phyloP scores from a whole-genome alignment of 1,139 yeast species.

The Groenewaldozyma sp. region DNA sequence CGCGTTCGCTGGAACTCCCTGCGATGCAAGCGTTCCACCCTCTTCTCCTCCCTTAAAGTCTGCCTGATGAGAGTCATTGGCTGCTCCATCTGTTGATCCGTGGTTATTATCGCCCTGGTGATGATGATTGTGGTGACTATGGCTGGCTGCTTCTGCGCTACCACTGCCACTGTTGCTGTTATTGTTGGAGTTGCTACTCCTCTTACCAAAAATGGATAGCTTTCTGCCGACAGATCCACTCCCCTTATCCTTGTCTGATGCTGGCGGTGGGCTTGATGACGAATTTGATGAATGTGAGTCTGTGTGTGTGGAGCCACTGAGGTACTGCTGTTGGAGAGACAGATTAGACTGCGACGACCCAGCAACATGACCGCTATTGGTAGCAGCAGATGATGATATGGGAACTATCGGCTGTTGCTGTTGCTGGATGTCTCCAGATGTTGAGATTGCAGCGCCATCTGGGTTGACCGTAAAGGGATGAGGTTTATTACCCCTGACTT shows the following conservation, averaged over 20 bases:
- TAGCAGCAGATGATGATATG: constrained; percentile 10
- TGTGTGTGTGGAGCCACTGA: not conserved
- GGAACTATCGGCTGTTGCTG: not conserved
- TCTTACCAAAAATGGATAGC: constrained; percentile 18
- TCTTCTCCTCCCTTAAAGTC: constrained; percentile 3
- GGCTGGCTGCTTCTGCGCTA: not conserved
- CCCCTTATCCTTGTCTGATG: not conserved
- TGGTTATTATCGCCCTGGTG: not conserved
- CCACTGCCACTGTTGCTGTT: too few relatives aligned
- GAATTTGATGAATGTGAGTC: not conserved
- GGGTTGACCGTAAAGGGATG: constrained; percentile 31
- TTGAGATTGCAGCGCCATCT: constrained; percentile 17
- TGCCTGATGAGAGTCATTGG: not conserved
- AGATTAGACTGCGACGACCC: not conserved
- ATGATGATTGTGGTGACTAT: not conserved
- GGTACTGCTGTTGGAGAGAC: not conserved
- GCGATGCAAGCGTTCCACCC: not conserved
- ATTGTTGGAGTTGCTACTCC: constrained; percentile 1
- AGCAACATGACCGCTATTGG: not conserved
- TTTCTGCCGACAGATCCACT: constrained; percentile 13
- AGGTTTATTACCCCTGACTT: constrained; percentile 27
- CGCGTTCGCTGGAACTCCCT: constrained; percentile 1
- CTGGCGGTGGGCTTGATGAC: not conserved
- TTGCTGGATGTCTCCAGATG: constrained; percentile 6
- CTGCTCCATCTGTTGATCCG: not conserved